These are phyloP conservation scores for Russula dissimulans DNA, from an alignment of 768 basidiomycete genomes.

Conservation along the genomic window DNA sequence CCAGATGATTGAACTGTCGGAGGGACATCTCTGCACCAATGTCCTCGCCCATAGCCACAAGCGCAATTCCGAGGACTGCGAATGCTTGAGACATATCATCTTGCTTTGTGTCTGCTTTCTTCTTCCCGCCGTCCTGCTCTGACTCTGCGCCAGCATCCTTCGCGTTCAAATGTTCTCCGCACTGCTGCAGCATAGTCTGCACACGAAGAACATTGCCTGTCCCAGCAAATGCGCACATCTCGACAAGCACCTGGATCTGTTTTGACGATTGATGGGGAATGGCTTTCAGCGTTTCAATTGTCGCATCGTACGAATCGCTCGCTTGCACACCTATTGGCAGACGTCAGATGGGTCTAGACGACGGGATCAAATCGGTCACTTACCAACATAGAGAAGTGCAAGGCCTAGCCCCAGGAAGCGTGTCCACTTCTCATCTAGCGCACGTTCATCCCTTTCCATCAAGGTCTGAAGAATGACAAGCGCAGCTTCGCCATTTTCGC, in stretches of 20 bases:
- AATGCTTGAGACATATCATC: slow-evolving; percentile 87
- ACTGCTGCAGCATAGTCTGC: slow-evolving; percentile 86
- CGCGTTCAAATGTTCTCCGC: slow-evolving; percentile 78
- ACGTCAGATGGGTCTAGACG: not conserved
- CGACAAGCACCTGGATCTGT: slow-evolving; percentile 85
- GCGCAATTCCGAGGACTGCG: slow-evolving; percentile 85
- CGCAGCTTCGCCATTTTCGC: slow-evolving; percentile 88
- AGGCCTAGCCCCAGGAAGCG: slow-evolving; percentile 84
- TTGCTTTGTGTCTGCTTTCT: slow-evolving; percentile 37
- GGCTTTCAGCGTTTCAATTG: slow-evolving; percentile 85
- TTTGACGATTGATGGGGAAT: slow-evolving; percentile 90
- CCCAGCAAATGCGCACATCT: slow-evolving; percentile 90
- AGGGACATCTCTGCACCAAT: slow-evolving; percentile 97
- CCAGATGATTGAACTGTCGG: slow-evolving; percentile 93
- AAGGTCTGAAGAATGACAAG: slow-evolving; percentile 83
- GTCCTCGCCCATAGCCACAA: slow-evolving; percentile 98
- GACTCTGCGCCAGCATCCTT: slow-evolving; percentile 28
- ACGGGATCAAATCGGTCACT: slow-evolving; percentile 21
- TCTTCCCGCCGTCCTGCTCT: slow-evolving; percentile 53
- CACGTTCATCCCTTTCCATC: slow-evolving; percentile 72
- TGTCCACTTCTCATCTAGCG: slow-evolving; percentile 89
- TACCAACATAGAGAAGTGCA: slow-evolving; percentile 85
- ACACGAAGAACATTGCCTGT: slow-evolving; percentile 93
- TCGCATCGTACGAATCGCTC: slow-evolving; percentile 67
- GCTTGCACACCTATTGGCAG: slow-evolving; percentile 70